These are phyloP conservation scores for Lichtheimia ramosa DNA, from an alignment of 371 early-diverging fungal species.

Conservation along the genomic window DNA sequence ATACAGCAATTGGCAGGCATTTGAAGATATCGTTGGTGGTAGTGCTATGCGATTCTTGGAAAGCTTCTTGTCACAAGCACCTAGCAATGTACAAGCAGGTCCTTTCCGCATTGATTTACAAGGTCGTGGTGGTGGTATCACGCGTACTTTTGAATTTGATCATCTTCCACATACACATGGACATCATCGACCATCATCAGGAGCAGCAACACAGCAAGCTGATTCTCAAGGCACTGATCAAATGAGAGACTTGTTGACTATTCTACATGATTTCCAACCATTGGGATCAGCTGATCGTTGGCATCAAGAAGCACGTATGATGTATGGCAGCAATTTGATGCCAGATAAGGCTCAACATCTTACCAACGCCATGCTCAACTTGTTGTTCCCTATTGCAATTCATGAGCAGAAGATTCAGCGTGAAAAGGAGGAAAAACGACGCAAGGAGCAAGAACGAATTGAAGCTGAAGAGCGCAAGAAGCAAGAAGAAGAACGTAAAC, in stretches of 20 bases:
- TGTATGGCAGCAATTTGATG: conserved; percentile 63
- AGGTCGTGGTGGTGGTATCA: conserved; percentile 37
- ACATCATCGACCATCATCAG: background rate
- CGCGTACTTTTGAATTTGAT: conserved; percentile 48
- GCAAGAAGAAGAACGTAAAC: conserved; percentile 48
- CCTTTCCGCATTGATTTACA: conserved; percentile 59
- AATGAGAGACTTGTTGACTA: conserved; percentile 45
- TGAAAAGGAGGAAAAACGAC: conserved; percentile 51
- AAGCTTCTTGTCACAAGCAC: conserved; percentile 57
- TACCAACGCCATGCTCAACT: conserved; percentile 66
- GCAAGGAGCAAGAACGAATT: conserved; percentile 35
- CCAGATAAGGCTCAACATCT: conserved; percentile 63
- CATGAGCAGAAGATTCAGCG: conserved; percentile 67
- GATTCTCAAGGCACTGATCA: conserved; percentile 19
- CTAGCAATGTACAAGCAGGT: conserved; percentile 25
- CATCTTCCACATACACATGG: conserved; percentile 17
- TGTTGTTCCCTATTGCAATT: conserved; percentile 73
- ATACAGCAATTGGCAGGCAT: conserved; percentile 57
- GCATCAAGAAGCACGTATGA: conserved; percentile 84
- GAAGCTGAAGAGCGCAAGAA: conserved; percentile 31
- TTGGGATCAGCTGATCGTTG: conserved; percentile 82
- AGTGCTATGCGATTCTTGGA: conserved; percentile 69
- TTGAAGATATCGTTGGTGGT: conserved; percentile 73
- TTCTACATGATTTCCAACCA: conserved; percentile 72
- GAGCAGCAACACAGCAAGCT: background rate